Evolutionary conservation across 768 basidiomycete genomes (phyloP).

Genomic region (Rhizopogon salebrosus): DNA sequence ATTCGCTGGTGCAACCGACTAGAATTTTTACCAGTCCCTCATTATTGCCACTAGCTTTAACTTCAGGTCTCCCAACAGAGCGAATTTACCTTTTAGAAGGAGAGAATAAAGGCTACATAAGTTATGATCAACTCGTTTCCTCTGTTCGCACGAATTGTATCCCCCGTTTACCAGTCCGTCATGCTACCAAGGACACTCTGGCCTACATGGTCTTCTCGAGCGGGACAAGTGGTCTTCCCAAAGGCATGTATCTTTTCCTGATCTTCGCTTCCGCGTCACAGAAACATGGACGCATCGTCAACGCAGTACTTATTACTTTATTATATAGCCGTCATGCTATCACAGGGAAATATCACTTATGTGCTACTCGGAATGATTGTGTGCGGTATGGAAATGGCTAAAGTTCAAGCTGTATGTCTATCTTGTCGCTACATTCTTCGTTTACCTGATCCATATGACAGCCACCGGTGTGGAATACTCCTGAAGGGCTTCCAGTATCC

Average conservation of each 20-base stretch:
- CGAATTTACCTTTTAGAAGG: conserved; percentile 42
- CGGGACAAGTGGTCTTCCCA: conserved; percentile 63
- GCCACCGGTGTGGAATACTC: conserved; percentile 31
- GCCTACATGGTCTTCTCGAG: conserved; percentile 68
- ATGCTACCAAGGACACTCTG: conserved; percentile 43
- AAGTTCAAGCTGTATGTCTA: conserved; percentile 32
- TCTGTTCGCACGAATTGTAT: conserved; percentile 29
- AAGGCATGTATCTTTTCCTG: conserved; percentile 35
- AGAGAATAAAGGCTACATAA: conserved; percentile 28
- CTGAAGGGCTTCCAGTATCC: conserved; percentile 35
- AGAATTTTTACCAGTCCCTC: conserved; percentile 43
- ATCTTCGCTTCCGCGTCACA: not conserved
- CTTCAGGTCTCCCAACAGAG: conserved; percentile 28
- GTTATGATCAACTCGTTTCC: conserved; percentile 36
- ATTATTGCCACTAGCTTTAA: conserved; percentile 30
- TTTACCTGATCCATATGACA: conserved; percentile 35
- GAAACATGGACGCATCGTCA: not conserved
- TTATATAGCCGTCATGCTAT: conserved; percentile 52
- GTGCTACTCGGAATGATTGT: conserved; percentile 32
- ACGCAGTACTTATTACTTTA: not conserved
- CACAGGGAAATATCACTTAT: conserved; percentile 49
- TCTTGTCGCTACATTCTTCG: conserved; percentile 25
- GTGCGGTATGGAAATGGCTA: conserved; percentile 15
- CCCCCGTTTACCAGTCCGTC: conserved; percentile 32
- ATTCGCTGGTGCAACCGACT: conserved; percentile 39